Evolutionary conservation across 164 flowering plant species (phyloP).

Genomic region (Saururus chinensis): DNA sequence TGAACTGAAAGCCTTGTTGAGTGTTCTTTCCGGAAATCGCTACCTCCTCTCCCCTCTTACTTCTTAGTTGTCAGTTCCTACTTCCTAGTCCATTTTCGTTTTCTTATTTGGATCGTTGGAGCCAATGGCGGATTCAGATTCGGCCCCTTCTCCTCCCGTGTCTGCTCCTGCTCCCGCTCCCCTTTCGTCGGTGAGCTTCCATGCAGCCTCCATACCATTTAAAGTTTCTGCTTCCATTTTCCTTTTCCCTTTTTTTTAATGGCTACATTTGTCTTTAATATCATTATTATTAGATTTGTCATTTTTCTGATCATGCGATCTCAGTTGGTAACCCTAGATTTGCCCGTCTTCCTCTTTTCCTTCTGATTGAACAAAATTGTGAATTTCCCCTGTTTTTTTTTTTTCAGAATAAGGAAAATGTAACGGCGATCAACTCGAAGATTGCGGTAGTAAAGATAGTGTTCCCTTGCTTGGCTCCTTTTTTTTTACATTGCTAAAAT

Average conservation of each 20-base stretch:
- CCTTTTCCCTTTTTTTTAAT: no score
- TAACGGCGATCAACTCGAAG: slow-evolving; percentile 41
- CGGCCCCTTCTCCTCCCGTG: slow-evolving; percentile 21
- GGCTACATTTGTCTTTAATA: no score
- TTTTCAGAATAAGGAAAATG: slow-evolving; percentile 55
- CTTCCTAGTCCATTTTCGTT: no score
- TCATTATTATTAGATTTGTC: no score
- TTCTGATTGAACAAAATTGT: neutral
- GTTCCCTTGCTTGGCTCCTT: neutral
- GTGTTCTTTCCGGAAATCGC: no score
- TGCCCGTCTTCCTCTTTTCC: neutral
- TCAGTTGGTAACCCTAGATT: no score
- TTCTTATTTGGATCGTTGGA: no score
- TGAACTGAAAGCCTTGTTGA: no score
- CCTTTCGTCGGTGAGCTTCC: slow-evolving; percentile 8
- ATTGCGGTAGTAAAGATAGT: neutral
- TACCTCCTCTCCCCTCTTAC: no score
- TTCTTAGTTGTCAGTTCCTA: no score
- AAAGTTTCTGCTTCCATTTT: neutral
- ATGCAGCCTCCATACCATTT: neutral
- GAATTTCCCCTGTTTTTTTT: neutral
- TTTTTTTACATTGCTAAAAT: neutral
- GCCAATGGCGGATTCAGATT: slow-evolving; percentile 29
- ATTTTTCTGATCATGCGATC: no score
- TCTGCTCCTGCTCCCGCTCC: slow-evolving; percentile 9